These are phyloP conservation scores for Gillenia trifoliata DNA, from an alignment of 306 rosid species.

Conservation along the genomic window DNA sequence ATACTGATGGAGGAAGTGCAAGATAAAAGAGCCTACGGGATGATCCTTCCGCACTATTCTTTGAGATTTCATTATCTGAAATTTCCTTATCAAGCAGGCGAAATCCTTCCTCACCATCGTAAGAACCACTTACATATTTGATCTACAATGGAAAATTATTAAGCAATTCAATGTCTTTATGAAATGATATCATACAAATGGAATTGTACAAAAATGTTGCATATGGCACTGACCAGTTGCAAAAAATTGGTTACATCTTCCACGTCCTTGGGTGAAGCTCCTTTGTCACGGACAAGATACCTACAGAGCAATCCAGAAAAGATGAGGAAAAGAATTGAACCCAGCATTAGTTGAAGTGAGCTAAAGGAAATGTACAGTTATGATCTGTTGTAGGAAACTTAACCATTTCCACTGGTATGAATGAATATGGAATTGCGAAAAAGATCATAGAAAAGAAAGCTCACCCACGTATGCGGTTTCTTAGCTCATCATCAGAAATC, in stretches of 20 bases:
- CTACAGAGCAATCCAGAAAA: conserved; percentile 35
- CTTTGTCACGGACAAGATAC: conserved; percentile 57
- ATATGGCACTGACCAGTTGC: conserved; percentile 63
- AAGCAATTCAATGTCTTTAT: conserved; percentile 2
- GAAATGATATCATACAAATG: background rate
- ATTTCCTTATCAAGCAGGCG: conserved; percentile 75
- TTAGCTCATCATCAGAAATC: conserved; percentile 74
- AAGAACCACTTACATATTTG: conserved; percentile 83
- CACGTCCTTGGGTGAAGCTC: conserved; percentile 43
- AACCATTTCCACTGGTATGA: background rate
- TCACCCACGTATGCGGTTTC: conserved; percentile 77
- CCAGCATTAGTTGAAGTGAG: background rate
- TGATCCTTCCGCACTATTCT: conserved; percentile 51
- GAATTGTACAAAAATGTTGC: conserved; percentile 8
- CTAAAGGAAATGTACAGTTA: background rate
- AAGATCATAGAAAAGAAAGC: conserved; percentile 7
- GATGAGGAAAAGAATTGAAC: background rate
- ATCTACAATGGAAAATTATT: conserved; percentile 42
- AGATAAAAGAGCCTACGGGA: conserved; percentile 91
- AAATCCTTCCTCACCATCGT: conserved; percentile 77
- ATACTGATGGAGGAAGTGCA: conserved; percentile 98
- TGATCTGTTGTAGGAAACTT: background rate
- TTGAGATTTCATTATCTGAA: conserved; percentile 54
- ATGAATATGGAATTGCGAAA: background rate
- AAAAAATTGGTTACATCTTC: conserved; percentile 56